Evolutionary conservation across 257 asterid genomes (phyloP).

Genomic region (Nyctanthes arbortristis): DNA sequence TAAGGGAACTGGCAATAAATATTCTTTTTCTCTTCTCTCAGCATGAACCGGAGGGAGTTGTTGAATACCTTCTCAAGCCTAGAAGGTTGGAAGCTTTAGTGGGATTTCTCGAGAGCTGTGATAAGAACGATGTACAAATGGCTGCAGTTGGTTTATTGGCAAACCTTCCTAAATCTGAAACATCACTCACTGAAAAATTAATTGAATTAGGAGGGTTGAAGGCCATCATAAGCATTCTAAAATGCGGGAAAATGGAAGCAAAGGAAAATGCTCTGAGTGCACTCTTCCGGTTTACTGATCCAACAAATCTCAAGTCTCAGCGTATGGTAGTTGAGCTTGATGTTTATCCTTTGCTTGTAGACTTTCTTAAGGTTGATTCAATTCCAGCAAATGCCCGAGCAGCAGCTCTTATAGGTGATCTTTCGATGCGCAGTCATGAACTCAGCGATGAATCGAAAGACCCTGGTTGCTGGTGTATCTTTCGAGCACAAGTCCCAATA

Average conservation of each 20-base stretch:
- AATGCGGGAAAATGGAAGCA: slow-evolving; percentile 44
- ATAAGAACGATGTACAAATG: slow-evolving; percentile 53
- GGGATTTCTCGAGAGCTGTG: slow-evolving; percentile 54
- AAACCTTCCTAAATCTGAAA: slow-evolving; percentile 62
- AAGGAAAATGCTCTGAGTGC: slow-evolving; percentile 70
- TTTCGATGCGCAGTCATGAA: slow-evolving; percentile 60
- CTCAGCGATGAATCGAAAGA: slow-evolving; percentile 29
- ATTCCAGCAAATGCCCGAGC: slow-evolving; percentile 57
- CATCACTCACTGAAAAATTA: slow-evolving; percentile 43
- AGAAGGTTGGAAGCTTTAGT: slow-evolving; percentile 57
- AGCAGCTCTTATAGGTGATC: slow-evolving; percentile 61
- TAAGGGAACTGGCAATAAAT: slow-evolving; percentile 55
- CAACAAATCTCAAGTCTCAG: slow-evolving; percentile 50
- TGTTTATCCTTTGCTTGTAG: slow-evolving; percentile 41
- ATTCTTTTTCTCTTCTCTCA: slow-evolving; percentile 61
- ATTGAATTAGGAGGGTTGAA: slow-evolving; percentile 61
- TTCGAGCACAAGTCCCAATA: slow-evolving; percentile 12
- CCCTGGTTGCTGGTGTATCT: slow-evolving; percentile 31
- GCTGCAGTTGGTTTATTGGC: slow-evolving; percentile 70
- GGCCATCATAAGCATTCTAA: slow-evolving; percentile 46
- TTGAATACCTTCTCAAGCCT: slow-evolving; percentile 61
- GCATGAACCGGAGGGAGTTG: slow-evolving; percentile 64
- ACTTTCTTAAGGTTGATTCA: slow-evolving; percentile 46
- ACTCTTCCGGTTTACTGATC: slow-evolving; percentile 62
- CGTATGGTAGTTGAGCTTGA: slow-evolving; percentile 40